A percentile compares a stretch with the other conserved stretches of the same genome.
Conservation (phyloP, 495 filamentous ascomycete species). For the Talaromyces adpressus region DNA sequence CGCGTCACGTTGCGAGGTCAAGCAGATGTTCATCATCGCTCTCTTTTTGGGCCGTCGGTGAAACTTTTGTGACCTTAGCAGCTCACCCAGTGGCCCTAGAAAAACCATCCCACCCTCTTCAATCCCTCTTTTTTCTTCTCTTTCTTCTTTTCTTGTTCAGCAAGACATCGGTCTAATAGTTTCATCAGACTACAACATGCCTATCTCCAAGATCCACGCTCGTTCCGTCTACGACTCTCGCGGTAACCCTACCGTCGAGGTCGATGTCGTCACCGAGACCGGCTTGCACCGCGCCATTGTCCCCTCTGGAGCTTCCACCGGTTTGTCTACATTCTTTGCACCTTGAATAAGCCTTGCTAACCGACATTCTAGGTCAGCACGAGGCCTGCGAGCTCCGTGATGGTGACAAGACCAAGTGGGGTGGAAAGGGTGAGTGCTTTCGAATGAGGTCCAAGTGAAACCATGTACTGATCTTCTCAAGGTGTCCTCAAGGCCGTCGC, state of each 20-base stretch:
- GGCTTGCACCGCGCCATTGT: constrained; percentile 98
- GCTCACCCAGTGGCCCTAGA: constrained; percentile 6
- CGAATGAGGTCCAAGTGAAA: constrained; percentile 11
- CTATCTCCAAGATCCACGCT: constrained; percentile 97
- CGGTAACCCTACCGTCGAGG: constrained; percentile 93
- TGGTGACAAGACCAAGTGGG: constrained; percentile 96
- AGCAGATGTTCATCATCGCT: constrained; percentile 17
- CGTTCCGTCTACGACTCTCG: constrained; percentile 99
- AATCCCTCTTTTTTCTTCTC: constrained; percentile 16
- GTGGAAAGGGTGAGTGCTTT: constrained; percentile 66
- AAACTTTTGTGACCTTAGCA: constrained; percentile 30
- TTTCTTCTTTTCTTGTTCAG: background rate
- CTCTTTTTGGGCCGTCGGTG: constrained; percentile 44
- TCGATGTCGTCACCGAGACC: constrained; percentile 92
- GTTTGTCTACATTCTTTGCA: constrained; percentile 41
- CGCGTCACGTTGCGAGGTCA: background rate
- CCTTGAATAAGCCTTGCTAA: background rate
- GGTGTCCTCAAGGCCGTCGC: constrained; percentile 88
- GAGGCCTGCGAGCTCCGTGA: constrained; percentile 99
- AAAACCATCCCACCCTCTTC: constrained; percentile 11
- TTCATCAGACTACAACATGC: constrained; percentile 54
- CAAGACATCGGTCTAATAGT: background rate
- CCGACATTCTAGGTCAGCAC: constrained; percentile 65
- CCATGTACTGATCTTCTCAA: constrained; percentile 17
- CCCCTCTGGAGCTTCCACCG: constrained; percentile 94